Evolutionary conservation across 495 filamentous ascomycete species (phyloP).

Genomic region (Hypoxylon lenormandii): DNA sequence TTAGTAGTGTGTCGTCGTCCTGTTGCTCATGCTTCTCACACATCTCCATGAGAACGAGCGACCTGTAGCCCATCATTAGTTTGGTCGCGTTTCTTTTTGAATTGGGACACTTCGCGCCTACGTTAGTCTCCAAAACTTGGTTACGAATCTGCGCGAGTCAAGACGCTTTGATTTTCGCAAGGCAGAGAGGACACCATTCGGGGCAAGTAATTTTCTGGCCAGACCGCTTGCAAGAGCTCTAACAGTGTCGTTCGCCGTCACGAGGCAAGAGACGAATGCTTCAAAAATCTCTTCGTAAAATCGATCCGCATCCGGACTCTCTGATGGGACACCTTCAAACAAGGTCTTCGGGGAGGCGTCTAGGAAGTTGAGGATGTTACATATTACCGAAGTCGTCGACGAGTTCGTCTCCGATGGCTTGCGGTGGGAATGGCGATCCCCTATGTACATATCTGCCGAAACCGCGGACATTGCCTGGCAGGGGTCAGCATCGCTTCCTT

Average conservation of each 20-base stretch:
- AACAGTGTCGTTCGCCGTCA: slow-evolving; percentile 64
- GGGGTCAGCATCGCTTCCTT: slow-evolving; percentile 39
- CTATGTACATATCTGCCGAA: slow-evolving; percentile 58
- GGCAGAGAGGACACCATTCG: slow-evolving; percentile 51
- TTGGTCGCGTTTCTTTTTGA: slow-evolving; percentile 12
- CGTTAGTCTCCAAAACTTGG: slow-evolving; percentile 67
- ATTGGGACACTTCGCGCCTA: slow-evolving; percentile 50
- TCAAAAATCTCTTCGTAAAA: slow-evolving; percentile 65
- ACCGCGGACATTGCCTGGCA: slow-evolving; percentile 55
- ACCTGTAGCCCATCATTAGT: slow-evolving; percentile 52
- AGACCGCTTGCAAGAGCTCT: slow-evolving; percentile 60
- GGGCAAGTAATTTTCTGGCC: slow-evolving; percentile 61
- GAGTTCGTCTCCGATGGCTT: slow-evolving; percentile 55
- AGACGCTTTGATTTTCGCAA: slow-evolving; percentile 58
- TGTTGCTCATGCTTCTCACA: slow-evolving; percentile 61
- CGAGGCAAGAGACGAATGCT: slow-evolving; percentile 64
- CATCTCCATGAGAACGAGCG: slow-evolving; percentile 63
- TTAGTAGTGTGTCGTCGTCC: slow-evolving; percentile 56
- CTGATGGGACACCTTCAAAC: slow-evolving; percentile 52
- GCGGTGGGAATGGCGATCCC: slow-evolving; percentile 55
- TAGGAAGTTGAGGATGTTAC: slow-evolving; percentile 66
- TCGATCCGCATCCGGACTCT: slow-evolving; percentile 55
- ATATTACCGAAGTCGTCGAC: slow-evolving; percentile 57
- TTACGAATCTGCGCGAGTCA: slow-evolving; percentile 55
- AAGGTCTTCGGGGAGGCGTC: slow-evolving; percentile 64